A percentile compares a stretch with the other conserved stretches of the same genome.
Evolutionary conservation across 805 yeast species (phyloP).

Genomic region (Wickerhamiella siamensis): DNA sequence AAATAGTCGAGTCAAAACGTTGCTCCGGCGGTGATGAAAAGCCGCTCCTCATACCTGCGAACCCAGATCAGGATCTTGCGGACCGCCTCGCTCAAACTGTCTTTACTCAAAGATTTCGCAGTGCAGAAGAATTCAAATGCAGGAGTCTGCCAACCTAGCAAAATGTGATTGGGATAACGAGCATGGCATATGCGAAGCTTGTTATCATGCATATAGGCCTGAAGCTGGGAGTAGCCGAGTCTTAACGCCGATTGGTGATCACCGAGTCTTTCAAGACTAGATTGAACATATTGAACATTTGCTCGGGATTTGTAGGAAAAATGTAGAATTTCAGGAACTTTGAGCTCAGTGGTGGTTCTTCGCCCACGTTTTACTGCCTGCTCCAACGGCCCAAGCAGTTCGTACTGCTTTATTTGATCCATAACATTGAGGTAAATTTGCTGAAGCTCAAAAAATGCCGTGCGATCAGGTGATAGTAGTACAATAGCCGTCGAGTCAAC

Average conservation of each 20-base stretch:
- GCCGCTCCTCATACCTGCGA: constrained; percentile 47
- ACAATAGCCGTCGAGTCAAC: constrained; percentile 31
- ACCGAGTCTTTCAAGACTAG: constrained; percentile 26
- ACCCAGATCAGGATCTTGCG: constrained; percentile 64
- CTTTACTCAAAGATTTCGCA: constrained; percentile 44
- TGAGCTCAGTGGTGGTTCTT: constrained; percentile 36
- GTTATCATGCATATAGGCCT: constrained; percentile 22
- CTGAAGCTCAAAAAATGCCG: constrained; percentile 64
- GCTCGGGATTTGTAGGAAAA: constrained; percentile 64
- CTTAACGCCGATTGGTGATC: not conserved
- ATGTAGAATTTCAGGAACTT: constrained; percentile 50
- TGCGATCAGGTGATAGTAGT: constrained; percentile 54
- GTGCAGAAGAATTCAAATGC: constrained; percentile 49
- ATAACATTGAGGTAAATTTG: constrained; percentile 42
- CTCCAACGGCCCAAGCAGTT: constrained; percentile 28
- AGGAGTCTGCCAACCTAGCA: constrained; percentile 40
- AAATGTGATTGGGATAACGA: constrained; percentile 17
- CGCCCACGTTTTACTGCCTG: constrained; percentile 28
- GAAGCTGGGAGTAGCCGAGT: constrained; percentile 26
- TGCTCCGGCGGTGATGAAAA: constrained; percentile 66
- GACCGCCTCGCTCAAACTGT: constrained; percentile 45
- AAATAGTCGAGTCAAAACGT: constrained; percentile 30
- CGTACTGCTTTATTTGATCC: constrained; percentile 26
- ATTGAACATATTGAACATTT: constrained; percentile 49
- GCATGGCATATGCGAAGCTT: constrained; percentile 20